A percentile compares a stretch with the other conserved stretches of the same genome.
These are phyloP conservation scores for Sphaerosporella brunnea DNA, from an alignment of 495 filamentous ascomycete species.

Conservation along the genomic window DNA sequence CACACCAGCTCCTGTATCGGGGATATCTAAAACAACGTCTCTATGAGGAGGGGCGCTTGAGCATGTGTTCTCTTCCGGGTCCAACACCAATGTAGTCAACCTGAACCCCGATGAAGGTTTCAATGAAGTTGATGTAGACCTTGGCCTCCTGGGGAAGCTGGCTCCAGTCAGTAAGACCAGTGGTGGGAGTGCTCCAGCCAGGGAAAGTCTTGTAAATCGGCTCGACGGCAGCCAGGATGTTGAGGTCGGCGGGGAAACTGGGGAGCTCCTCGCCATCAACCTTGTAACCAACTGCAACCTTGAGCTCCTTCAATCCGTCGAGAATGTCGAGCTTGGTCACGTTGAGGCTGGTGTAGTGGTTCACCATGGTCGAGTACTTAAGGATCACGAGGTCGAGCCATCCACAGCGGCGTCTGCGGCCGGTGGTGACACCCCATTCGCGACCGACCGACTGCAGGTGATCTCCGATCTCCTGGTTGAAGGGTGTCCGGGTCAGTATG, in stretches of 20 bases:
- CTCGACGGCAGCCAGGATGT: slow-evolving; percentile 39
- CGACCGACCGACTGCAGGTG: slow-evolving; percentile 44
- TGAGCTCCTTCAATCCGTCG: slow-evolving; percentile 64
- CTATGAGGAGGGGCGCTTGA: too few relatives aligned
- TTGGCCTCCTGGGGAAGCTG: slow-evolving; percentile 52
- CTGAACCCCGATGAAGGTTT: slow-evolving; percentile 51
- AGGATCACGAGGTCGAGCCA: slow-evolving; percentile 84
- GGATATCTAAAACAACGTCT: too few relatives aligned
- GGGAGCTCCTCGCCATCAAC: slow-evolving; percentile 36
- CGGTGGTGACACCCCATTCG: slow-evolving; percentile 71
- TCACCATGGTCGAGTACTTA: slow-evolving; percentile 52
- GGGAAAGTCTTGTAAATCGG: slow-evolving; percentile 56
- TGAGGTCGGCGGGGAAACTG: slow-evolving; percentile 52
- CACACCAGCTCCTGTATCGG: too few relatives aligned
- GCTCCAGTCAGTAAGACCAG: slow-evolving; percentile 42
- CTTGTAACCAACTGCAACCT: slow-evolving; percentile 58
- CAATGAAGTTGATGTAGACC: slow-evolving; percentile 61
- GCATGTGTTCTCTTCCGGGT: slow-evolving; percentile 43
- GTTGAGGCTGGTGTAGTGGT: slow-evolving; percentile 61
- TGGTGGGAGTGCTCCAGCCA: slow-evolving; percentile 62
- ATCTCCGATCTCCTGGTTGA: slow-evolving; percentile 38
- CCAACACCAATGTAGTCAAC: slow-evolving; percentile 69
- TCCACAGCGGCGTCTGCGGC: slow-evolving; percentile 65
- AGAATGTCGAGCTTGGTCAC: slow-evolving; percentile 81
- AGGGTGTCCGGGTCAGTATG: background rate